These are phyloP conservation scores for Rubroshorea leprosula DNA, from an alignment of 345 rosid species.

Conservation along the genomic window DNA sequence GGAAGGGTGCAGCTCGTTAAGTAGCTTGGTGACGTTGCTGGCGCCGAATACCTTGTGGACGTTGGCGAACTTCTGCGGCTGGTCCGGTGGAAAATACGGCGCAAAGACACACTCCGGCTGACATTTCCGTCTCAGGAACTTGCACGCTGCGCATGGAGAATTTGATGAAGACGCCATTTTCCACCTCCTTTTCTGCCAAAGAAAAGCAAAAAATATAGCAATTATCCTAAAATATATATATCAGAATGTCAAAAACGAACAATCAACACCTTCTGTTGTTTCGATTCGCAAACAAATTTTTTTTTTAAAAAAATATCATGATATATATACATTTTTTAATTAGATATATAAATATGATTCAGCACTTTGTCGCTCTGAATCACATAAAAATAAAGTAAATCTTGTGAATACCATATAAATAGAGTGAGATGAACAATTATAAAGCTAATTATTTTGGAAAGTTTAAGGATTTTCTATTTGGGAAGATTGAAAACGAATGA, in stretches of 20 bases:
- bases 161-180: conserved; percentile 34
- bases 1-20: conserved; percentile 32
- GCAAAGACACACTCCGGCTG: conserved; percentile 47
- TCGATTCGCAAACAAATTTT: too few species aligned
- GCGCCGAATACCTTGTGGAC: conserved; percentile 43
- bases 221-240: background rate
- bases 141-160: conserved; percentile 45
- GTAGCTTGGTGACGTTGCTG: conserved; percentile 40
- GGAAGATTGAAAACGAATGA: background rate
- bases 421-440: too few species aligned
- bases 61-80: conserved; percentile 36
- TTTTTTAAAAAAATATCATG: too few species aligned
- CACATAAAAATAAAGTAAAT: too few species aligned
- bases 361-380: too few species aligned
- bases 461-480: background rate
- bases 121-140: conserved; percentile 37
- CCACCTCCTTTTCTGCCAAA: too few species aligned
- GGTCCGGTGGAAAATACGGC: conserved; percentile 40
- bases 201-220: background rate
- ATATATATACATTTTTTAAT: too few species aligned
- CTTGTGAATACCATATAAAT: too few species aligned
- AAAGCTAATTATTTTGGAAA: too few species aligned
- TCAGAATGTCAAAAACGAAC: too few species aligned
- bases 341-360: too few species aligned
- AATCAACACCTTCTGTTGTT: too few species aligned